Evolutionary conservation across 2,329 filamentous ascomycete species (phyloP).

Genomic region (Xylariaceae sp.): DNA sequence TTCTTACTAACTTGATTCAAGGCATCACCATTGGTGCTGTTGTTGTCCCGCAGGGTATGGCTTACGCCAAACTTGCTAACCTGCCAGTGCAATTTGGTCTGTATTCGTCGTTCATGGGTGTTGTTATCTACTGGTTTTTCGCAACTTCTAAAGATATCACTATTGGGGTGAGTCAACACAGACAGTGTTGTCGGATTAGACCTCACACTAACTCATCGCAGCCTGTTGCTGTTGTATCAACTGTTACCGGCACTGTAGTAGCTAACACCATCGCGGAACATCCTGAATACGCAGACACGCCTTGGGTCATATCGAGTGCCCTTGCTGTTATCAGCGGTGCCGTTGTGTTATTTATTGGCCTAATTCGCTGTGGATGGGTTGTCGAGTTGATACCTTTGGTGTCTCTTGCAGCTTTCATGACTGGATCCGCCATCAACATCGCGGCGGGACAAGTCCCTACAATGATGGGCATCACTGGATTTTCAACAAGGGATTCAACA

Average conservation of each 20-base stretch:
- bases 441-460: constrained; percentile 79
- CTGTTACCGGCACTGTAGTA: constrained; percentile 82
- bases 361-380: constrained; percentile 82
- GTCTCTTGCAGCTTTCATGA: constrained; percentile 95
- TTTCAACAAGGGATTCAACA: constrained; percentile 76
- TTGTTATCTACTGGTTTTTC: constrained; percentile 95
- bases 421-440: constrained; percentile 90
- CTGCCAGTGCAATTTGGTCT: constrained; percentile 83
- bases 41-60: constrained; percentile 96
- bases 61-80: constrained; percentile 82
- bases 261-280: constrained; percentile 58
- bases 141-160: constrained; percentile 98
- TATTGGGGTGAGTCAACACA: constrained; percentile 70
- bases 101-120: constrained; percentile 95
- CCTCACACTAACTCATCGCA: constrained; percentile 37
- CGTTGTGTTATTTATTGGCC: constrained; percentile 77
- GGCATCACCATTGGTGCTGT: constrained; percentile 61
- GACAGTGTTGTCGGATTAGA: background rate
- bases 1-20: constrained; percentile 25
- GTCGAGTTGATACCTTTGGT: constrained; percentile 91
- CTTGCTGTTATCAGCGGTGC: constrained; percentile 77
- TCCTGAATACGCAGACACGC: constrained; percentile 52
- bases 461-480: constrained; percentile 76
- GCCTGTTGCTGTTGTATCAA: constrained; percentile 96
- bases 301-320: constrained; percentile 74